Conservation (phyloP, 208 protist species). For the Trypanosoma grayi region DNA sequence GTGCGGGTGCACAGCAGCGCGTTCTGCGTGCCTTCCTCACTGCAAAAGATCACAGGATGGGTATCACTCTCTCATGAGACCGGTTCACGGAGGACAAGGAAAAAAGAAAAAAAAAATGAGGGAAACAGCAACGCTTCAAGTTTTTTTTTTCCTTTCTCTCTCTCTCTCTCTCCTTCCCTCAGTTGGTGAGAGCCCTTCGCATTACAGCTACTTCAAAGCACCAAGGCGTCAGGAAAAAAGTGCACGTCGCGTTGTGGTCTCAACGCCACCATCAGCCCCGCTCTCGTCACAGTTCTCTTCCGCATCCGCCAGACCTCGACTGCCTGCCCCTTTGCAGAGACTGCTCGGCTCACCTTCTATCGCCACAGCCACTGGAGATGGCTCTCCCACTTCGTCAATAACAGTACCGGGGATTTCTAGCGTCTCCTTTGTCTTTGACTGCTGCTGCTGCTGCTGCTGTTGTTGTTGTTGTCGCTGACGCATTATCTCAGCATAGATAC, state of each 20-base stretch:
- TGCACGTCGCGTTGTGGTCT: background rate
- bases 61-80: too few species aligned
- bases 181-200: background rate
- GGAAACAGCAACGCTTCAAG: background rate
- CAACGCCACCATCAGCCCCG: background rate
- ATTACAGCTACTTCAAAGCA: too few species aligned
- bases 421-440: background rate
- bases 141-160: conserved; percentile 10
- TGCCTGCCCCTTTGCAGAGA: too few species aligned
- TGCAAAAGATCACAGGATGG: too few species aligned
- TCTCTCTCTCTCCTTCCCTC: background rate
- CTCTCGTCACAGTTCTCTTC: background rate
- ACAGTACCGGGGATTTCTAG: background rate
- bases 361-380: background rate
- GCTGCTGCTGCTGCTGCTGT: background rate
- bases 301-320: background rate
- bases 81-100: too few species aligned
- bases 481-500: conserved; percentile 30
- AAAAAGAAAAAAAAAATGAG: conserved; percentile 13
- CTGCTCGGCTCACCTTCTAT: background rate
- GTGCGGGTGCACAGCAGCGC: too few species aligned
- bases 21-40: too few species aligned
- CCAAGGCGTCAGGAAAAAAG: conserved; percentile 5
- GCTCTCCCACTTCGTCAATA: background rate
- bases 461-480: conserved; percentile 6